phyloP scores from a whole-genome alignment of 139 green algal species.

The Volvox africanus region DNA sequence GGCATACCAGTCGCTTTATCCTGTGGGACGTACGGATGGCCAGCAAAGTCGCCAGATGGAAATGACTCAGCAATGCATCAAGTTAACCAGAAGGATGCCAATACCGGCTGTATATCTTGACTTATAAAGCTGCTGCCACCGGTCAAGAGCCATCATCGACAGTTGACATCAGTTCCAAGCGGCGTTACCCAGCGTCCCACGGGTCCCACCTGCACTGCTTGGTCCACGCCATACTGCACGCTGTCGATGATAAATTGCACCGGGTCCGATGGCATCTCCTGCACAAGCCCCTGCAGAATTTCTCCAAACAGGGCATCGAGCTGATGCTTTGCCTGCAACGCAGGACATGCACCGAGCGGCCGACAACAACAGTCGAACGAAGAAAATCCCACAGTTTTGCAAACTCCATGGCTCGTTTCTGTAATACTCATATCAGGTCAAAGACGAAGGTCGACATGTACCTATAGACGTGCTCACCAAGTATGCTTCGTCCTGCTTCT shows the following conservation, averaged over 20 bases:
- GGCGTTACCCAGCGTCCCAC: not conserved
- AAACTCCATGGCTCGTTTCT: too few species aligned
- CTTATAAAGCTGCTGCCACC: too few species aligned
- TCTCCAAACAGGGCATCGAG: conserved; percentile 50
- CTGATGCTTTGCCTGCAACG: conserved; percentile 48
- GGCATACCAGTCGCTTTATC: conserved; percentile 54
- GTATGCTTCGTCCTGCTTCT: conserved; percentile 51
- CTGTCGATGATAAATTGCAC: conserved; percentile 62
- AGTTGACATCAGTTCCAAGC: too few species aligned
- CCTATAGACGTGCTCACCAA: conserved; percentile 2
- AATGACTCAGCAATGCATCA: not conserved
- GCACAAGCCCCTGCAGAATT: conserved; percentile 36
- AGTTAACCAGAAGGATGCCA: too few species aligned
- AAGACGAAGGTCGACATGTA: not conserved
- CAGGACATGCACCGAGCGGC: too few species aligned
- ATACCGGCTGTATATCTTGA: too few species aligned
- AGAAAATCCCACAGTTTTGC: too few species aligned
- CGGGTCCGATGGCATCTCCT: conserved; percentile 52
- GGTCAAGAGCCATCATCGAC: too few species aligned
- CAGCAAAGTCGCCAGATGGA: not conserved
- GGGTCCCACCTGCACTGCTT: conserved; percentile 52
- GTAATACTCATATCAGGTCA: not conserved
- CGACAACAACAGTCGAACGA: too few species aligned
- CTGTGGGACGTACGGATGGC: conserved; percentile 19
- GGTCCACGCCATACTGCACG: conserved; percentile 48